Evolutionary conservation across 352 stramenopile species (phyloP).

Genomic region (Pythium myriotylum): DNA sequence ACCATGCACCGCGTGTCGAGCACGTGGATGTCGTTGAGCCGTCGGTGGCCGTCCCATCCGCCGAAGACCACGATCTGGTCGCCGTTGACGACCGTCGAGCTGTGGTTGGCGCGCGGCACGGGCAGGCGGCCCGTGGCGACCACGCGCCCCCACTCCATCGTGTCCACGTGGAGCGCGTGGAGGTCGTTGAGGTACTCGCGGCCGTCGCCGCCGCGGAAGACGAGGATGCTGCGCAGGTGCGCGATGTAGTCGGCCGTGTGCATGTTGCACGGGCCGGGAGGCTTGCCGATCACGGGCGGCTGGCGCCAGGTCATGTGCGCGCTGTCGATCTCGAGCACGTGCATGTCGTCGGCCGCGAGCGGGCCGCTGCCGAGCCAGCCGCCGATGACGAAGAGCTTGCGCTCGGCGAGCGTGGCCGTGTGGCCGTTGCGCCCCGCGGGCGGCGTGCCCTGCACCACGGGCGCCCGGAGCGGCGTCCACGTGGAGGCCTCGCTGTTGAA

Average conservation of each 20-base stretch:
- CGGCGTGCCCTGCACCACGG: conserved; percentile 41
- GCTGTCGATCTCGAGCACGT: conserved; percentile 87
- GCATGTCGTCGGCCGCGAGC: conserved; percentile 91
- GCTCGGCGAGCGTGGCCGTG: conserved; percentile 91
- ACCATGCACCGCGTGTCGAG: conserved; percentile 89
- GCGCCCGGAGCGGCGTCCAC: conserved; percentile 55
- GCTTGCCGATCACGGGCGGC: conserved; percentile 40
- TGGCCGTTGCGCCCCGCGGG: conserved; percentile 94
- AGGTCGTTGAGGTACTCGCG: conserved; percentile 97
- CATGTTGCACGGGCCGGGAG: conserved; percentile 95
- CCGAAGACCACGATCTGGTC: conserved; percentile 94
- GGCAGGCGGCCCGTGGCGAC: conserved; percentile 77
- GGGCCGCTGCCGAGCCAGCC: conserved; percentile 94
- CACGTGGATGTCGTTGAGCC: conserved; percentile 96
- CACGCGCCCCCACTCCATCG: conserved; percentile 86
- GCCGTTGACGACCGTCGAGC: conserved; percentile 85
- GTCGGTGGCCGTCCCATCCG: conserved; percentile 92
- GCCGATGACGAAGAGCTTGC: conserved; percentile 93
- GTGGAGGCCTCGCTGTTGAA: conserved; percentile 84
- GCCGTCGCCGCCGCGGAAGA: conserved; percentile 94
- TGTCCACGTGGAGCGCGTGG: conserved; percentile 91
- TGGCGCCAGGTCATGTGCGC: conserved; percentile 63
- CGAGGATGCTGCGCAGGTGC: conserved; percentile 81
- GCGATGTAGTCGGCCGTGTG: conserved; percentile 95
- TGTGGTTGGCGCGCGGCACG: conserved; percentile 94